Evolutionary conservation across 2,329 filamentous ascomycete species (phyloP), one percentile per base, ranked within the genome.

Genomic region (Seiridium unicorne): DNA sequence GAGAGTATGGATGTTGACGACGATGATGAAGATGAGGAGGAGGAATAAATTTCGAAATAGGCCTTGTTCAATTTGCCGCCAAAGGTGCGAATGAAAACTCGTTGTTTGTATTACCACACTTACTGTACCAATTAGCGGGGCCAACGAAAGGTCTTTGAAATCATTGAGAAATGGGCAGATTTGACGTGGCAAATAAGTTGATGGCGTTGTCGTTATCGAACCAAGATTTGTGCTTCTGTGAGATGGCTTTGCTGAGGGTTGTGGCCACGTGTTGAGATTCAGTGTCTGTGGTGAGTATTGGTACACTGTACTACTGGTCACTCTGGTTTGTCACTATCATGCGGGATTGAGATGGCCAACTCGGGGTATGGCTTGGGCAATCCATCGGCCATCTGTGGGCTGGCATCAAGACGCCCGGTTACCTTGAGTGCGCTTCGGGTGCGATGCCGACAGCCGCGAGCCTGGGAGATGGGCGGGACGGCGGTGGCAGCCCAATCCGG

Each of bases 1-100:
- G 95, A 99, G 76, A 92, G 92, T 4, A 96, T 95, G 91, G 95
- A 98, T 60, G 92, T 97, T 70, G 93, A 97, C 74, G 89, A 91
- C 51, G 91, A 93, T 0, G 92, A 95, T 49, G 92, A 93, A 31
- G 90, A 91, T 9, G 89, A 90, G 32, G 88, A 89, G 42, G 85
- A 88, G 18, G 42, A 63, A 34, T 40, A 51, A 38, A 46, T 48
- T 38, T 31, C 36, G 47, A 38, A 56, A 49, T 55, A 55, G 44
- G 34, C 32, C n/a, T 46, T 57, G 35, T 32, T 46, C 54, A 36
- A 1, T 26, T 46, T 11, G 55, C 62, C 54, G 57, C 32, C 44
- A 59, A 53, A 70, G 65, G 68, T 70, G 68, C 64, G 66, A 58
- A 63, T 59, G 61, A 62, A 26, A 35, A 46, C 51, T 61, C 62